Base-by-base conservation (phyloP, 805 yeast genomes). In the Suhomyces sp. region DNA sequence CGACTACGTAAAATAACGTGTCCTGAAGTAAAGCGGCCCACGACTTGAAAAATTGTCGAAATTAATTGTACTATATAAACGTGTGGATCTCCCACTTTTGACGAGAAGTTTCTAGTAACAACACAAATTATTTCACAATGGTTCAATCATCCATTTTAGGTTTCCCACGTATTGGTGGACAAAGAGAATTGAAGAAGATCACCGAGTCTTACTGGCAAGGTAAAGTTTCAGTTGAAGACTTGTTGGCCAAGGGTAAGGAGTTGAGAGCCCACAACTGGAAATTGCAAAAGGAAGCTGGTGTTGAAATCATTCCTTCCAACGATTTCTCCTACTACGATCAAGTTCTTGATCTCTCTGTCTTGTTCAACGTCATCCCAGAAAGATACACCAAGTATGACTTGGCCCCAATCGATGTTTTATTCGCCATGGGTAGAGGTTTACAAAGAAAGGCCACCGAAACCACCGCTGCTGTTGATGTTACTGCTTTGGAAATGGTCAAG, bases 401-500 rank as follows among this genome's bases (percentile, higher is more conserved):
- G 73, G 84, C 90, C 62, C 86, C 90, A 73, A 82, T 94, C 64
- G 99, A 94, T 78, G 89, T 90, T 59, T 79, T 89, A 69, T 94
- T 94, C 74, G 99, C 99, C 71, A 94, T 94, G 98, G 99, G 98
- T 79, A 91, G 99, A 85, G 99, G 99, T 86, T 84, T 94, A 75
- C 99, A 94, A 83, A 90, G 94, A 81, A 86, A 88, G 77, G 96
- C 96, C 62, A 88, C 96, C 62, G 96, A 87, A 65, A 71, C 91
- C 62, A 73, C 85, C 57, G 83, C 87, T 66, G 96, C 96, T 64
- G 97, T 94, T 65, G 99, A 94, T 77, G 99, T 94, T 57, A 93
- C 98, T 59, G 99, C 99, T 67, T 84, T 90, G 73, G 96, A 94
- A 85, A 94, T 94, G 99, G 99, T 94, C 66, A 94, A 94, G 84